phyloP scores from a whole-genome alignment of 345 rosid genomes.

The Boechera stricta region DNA sequence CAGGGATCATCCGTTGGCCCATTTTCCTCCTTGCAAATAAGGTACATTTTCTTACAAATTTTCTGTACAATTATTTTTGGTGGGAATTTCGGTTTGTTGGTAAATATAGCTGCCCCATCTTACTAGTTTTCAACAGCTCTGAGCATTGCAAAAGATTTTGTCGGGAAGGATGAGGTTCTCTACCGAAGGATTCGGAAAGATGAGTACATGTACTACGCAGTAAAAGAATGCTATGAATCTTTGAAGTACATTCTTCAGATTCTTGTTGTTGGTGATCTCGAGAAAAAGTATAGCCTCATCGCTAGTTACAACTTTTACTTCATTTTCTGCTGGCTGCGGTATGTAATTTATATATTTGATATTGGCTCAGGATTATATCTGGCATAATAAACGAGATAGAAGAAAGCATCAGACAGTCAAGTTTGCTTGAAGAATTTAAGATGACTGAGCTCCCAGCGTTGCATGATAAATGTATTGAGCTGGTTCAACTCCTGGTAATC shows the following conservation, averaged over 20 bases:
- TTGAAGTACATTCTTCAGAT: slow-evolving; percentile 79
- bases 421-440: slow-evolving; percentile 74
- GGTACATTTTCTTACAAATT: slow-evolving; percentile 49
- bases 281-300: slow-evolving; percentile 64
- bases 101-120: slow-evolving; percentile 47
- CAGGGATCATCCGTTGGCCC: slow-evolving; percentile 84
- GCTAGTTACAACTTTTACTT: slow-evolving; percentile 9
- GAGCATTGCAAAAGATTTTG: slow-evolving; percentile 83
- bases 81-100: slow-evolving; percentile 36
- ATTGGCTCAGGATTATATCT: slow-evolving; percentile 61
- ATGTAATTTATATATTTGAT: slow-evolving; percentile 3
- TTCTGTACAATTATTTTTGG: slow-evolving; percentile 8
- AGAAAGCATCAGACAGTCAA: slow-evolving; percentile 67
- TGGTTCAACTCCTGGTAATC: slow-evolving; percentile 86
- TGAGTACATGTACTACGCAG: slow-evolving; percentile 83
- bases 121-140: slow-evolving; percentile 79
- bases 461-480: slow-evolving; percentile 64
- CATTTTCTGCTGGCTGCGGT: slow-evolving; percentile 28
- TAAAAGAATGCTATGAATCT: slow-evolving; percentile 87
- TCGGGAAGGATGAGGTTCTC: slow-evolving; percentile 69
- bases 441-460: slow-evolving; percentile 72
- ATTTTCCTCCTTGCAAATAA: slow-evolving; percentile 90
- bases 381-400: slow-evolving; percentile 70
- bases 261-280: slow-evolving; percentile 79
- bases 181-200: slow-evolving; percentile 75